Percentiles rank a stretch among this genome's conserved stretches.
These are phyloP conservation scores for Wickerhamomyces tratensis DNA, from an alignment of 805 yeast genomes.

Conservation along the genomic window DNA sequence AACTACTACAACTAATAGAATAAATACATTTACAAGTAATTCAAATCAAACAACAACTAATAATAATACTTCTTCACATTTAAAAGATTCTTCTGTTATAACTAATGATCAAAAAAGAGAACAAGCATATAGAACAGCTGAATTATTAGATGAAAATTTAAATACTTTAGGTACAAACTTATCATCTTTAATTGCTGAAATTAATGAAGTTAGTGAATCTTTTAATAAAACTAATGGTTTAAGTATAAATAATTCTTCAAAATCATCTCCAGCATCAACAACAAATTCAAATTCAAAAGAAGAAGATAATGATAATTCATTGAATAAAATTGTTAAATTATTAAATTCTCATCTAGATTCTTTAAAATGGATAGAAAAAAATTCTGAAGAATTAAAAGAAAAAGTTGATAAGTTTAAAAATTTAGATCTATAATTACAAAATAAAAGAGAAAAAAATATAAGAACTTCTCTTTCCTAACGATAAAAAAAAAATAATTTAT, in stretches of 20 bases:
- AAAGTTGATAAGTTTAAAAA: conserved; percentile 37
- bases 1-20: conserved; percentile 8
- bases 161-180: conserved; percentile 71
- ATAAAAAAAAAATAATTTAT: too few species aligned
- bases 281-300: conserved; percentile 9
- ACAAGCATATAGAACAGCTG: conserved; percentile 83
- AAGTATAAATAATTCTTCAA: conserved; percentile 19
- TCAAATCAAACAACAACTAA: conserved; percentile 7
- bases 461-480: neutral
- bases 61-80: conserved; percentile 6
- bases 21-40: neutral
- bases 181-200: conserved; percentile 66
- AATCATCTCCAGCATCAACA: conserved; percentile 4
- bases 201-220: conserved; percentile 73
- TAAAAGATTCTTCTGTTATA: conserved; percentile 23
- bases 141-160: conserved; percentile 70
- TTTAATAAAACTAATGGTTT: conserved; percentile 54
- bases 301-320: conserved; percentile 33
- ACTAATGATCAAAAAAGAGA: conserved; percentile 81
- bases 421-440: conserved; percentile 6
- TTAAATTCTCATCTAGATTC: conserved; percentile 86
- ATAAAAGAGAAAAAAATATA: too few species aligned
- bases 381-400: conserved; percentile 57
- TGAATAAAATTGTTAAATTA: conserved; percentile 67
- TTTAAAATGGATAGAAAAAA: conserved; percentile 74